These are phyloP conservation scores for Combretum micranthum DNA, from an alignment of 345 rosid genomes.

Conservation along the genomic window DNA sequence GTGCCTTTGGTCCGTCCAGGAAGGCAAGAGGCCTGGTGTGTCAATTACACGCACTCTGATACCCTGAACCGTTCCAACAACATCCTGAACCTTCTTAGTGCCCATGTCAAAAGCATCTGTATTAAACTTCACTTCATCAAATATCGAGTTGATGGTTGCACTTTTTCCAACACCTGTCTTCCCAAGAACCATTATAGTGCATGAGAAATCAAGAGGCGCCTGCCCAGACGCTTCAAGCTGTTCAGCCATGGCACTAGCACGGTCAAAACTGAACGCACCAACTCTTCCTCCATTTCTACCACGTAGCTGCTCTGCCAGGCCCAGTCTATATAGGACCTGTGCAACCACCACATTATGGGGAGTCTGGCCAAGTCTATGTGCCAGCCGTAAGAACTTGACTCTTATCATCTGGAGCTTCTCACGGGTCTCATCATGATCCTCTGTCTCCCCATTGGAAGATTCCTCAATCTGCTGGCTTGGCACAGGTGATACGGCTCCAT, in stretches of 20 bases:
- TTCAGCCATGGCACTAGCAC: constrained; percentile 98
- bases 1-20: constrained; percentile 88
- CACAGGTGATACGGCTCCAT: constrained; percentile 49
- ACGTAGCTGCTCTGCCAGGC: constrained; percentile 93
- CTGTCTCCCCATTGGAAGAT: constrained; percentile 52
- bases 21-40: constrained; percentile 94
- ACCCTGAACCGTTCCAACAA: constrained; percentile 92
- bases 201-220: constrained; percentile 96
- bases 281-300: constrained; percentile 99
- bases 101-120: constrained; percentile 93
- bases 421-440: constrained; percentile 91
- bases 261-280: constrained; percentile 97
- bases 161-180: constrained; percentile 99
- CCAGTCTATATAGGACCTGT: constrained; percentile 94
- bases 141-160: constrained; percentile 94
- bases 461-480: constrained; percentile 78
- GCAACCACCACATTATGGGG: constrained; percentile 99
- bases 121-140: constrained; percentile 77
- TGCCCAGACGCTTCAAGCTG: constrained; percentile 93
- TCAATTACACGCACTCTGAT: constrained; percentile 96
- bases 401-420: constrained; percentile 97
- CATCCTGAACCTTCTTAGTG: constrained; percentile 92
- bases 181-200: constrained; percentile 98
- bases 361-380: constrained; percentile 95
- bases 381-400: constrained; percentile 95